Conservation (phyloP, 768 basidiomycete genomes). For the Lactarius tabidus region DNA sequence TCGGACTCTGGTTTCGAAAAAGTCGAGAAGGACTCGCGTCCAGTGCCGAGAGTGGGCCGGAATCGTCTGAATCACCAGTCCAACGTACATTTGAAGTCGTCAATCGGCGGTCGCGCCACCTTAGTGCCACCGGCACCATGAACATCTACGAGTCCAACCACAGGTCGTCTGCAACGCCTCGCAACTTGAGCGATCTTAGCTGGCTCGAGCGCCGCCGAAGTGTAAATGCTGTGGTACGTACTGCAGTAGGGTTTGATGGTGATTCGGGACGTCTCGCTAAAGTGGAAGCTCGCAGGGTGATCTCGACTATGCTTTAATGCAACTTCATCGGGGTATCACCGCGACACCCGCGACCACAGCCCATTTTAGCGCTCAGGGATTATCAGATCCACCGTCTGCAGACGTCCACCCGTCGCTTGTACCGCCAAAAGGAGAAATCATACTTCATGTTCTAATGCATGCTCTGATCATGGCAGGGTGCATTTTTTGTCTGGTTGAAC, state of each 20-base stretch:
- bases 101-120: slow-evolving; percentile 53
- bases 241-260: slow-evolving; percentile 10
- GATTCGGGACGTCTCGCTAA: slow-evolving; percentile 1
- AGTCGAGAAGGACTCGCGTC: slow-evolving; percentile 37
- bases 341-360: slow-evolving; percentile 54
- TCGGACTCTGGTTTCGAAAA: slow-evolving; percentile 38
- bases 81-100: slow-evolving; percentile 46
- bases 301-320: slow-evolving; percentile 63
- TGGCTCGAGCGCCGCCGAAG: slow-evolving; percentile 76
- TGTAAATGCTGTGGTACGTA: slow-evolving; percentile 62
- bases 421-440: slow-evolving; percentile 38
- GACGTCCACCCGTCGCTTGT: slow-evolving; percentile 32
- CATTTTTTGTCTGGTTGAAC: slow-evolving; percentile 50
- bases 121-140: slow-evolving; percentile 41
- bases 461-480: slow-evolving; percentile 54
- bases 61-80: slow-evolving; percentile 27
- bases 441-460: slow-evolving; percentile 53
- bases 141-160: slow-evolving; percentile 39
- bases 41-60: slow-evolving; percentile 36
- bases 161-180: slow-evolving; percentile 41
- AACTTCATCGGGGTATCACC: slow-evolving; percentile 43
- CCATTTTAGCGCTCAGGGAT: slow-evolving; percentile 40
- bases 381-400: slow-evolving; percentile 30
- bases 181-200: slow-evolving; percentile 66
- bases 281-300: slow-evolving; percentile 49